Percentiles rank a stretch among this genome's conserved stretches.
phyloP scores from a whole-genome alignment of 1,284 basidiomycete species.

The Trichosporon faecale region DNA sequence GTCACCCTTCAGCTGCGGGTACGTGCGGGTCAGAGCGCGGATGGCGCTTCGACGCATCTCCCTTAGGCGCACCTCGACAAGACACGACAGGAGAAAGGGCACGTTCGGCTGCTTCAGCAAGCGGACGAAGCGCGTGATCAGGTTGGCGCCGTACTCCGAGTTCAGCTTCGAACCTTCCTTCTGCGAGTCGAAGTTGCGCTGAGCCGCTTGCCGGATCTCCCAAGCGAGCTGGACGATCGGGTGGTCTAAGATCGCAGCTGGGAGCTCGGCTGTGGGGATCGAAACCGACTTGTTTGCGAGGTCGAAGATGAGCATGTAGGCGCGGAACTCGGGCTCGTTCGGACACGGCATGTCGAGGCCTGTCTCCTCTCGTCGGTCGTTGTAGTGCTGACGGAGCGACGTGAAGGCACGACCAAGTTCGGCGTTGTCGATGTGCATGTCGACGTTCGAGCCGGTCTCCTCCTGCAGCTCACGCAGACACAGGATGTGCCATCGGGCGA shows the following conservation, averaged over 20 bases:
- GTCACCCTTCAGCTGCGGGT: constrained; percentile 50
- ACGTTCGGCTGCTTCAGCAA: constrained; percentile 47
- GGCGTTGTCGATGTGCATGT: constrained; percentile 49
- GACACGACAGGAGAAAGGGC: constrained; percentile 57
- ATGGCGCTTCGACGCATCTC: constrained; percentile 57
- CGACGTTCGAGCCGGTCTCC: constrained; percentile 41
- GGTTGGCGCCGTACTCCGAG: constrained; percentile 56
- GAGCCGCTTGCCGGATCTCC: constrained; percentile 73
- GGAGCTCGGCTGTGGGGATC: constrained; percentile 68
- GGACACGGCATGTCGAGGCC: constrained; percentile 60
- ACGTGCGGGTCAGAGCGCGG: constrained; percentile 54
- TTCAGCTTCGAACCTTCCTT: constrained; percentile 56
- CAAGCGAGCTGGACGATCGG: constrained; percentile 78
- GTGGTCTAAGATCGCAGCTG: constrained; percentile 65
- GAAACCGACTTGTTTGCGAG: constrained; percentile 78
- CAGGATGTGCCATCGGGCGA: constrained; percentile 89
- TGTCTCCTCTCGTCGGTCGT: constrained; percentile 66
- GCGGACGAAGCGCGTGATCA: constrained; percentile 60
- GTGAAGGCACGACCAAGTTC: constrained; percentile 59
- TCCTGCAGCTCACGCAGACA: constrained; percentile 69
- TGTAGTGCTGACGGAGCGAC: constrained; percentile 88
- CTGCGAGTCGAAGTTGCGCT: constrained; percentile 64
- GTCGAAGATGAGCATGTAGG: constrained; percentile 89
- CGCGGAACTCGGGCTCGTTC: constrained; percentile 90
- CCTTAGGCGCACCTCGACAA: constrained; percentile 57